phyloP scores from a whole-genome alignment of 2,329 filamentous ascomycete genomes.

The Chalara sp. region DNA sequence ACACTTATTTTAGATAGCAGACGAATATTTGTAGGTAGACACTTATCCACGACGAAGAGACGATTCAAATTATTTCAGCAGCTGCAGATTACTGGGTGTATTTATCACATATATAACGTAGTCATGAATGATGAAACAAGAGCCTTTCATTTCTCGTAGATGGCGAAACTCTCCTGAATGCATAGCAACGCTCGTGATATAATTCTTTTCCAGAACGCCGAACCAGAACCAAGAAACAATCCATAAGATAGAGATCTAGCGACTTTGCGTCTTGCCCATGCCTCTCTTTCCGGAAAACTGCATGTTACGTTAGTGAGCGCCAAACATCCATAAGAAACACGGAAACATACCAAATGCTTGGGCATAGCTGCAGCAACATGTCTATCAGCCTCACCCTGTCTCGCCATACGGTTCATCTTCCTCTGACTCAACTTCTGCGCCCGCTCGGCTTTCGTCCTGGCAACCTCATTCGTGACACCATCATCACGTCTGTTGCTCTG shows the following conservation, averaged over 20 bases:
- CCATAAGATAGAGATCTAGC: constrained; percentile 39
- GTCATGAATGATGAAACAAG: too few species aligned
- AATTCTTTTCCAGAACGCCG: constrained; percentile 3
- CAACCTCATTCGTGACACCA: constrained; percentile 62
- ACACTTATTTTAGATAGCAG: too few species aligned
- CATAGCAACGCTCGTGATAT: not conserved
- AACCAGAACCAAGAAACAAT: not conserved
- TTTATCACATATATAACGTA: too few species aligned
- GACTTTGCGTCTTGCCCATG: constrained; percentile 79
- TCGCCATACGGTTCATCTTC: constrained; percentile 97
- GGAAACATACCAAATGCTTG: constrained; percentile 77
- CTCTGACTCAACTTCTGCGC: constrained; percentile 87
- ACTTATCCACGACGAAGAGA: too few species aligned
- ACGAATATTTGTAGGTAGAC: too few species aligned
- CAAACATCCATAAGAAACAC: not conserved
- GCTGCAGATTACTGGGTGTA: too few species aligned
- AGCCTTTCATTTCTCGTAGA: too few species aligned
- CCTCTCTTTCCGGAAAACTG: constrained; percentile 86
- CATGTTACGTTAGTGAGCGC: constrained; percentile 26
- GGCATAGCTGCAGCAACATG: constrained; percentile 74
- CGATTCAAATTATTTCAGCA: too few species aligned
- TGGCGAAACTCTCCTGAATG: too few species aligned
- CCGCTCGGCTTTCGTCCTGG: constrained; percentile 74
- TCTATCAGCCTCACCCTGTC: constrained; percentile 93
- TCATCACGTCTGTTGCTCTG: constrained; percentile 68